These are phyloP conservation scores for Aspergillus campestris DNA, from an alignment of 495 filamentous ascomycete species.

Conservation along the genomic window DNA sequence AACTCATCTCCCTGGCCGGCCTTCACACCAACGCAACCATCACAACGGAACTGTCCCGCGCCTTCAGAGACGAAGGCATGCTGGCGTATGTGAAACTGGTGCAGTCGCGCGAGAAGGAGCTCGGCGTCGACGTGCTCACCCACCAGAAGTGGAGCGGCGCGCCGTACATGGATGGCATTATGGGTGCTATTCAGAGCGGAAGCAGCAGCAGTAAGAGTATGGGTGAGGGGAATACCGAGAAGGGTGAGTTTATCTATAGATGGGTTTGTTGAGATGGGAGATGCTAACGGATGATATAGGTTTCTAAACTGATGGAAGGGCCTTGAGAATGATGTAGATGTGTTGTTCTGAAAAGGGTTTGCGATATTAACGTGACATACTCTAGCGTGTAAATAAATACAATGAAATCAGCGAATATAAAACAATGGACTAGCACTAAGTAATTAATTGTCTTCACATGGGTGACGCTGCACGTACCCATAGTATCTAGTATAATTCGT, in stretches of 20 bases:
- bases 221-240: slow-evolving; percentile 75
- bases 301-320: no score
- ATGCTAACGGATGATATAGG: not conserved
- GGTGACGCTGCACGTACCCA: no score
- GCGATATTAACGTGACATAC: no score
- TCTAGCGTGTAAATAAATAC: no score
- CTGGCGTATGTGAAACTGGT: slow-evolving; percentile 87
- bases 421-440: no score
- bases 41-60: slow-evolving; percentile 70
- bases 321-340: no score
- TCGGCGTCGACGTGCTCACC: slow-evolving; percentile 89
- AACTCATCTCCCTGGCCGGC: slow-evolving; percentile 86
- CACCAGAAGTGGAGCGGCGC: slow-evolving; percentile 99
- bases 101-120: slow-evolving; percentile 81
- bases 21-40: slow-evolving; percentile 84
- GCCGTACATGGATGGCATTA: slow-evolving; percentile 82
- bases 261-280: slow-evolving; percentile 7
- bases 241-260: slow-evolving; percentile 24
- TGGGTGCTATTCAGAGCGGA: slow-evolving; percentile 87
- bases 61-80: slow-evolving; percentile 89
- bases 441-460: no score
- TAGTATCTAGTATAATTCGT: no score
- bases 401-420: no score
- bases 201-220: slow-evolving; percentile 75
- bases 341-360: no score